Conservation (phyloP, 768 basidiomycete genomes). For the Naematelia aurantialba region DNA sequence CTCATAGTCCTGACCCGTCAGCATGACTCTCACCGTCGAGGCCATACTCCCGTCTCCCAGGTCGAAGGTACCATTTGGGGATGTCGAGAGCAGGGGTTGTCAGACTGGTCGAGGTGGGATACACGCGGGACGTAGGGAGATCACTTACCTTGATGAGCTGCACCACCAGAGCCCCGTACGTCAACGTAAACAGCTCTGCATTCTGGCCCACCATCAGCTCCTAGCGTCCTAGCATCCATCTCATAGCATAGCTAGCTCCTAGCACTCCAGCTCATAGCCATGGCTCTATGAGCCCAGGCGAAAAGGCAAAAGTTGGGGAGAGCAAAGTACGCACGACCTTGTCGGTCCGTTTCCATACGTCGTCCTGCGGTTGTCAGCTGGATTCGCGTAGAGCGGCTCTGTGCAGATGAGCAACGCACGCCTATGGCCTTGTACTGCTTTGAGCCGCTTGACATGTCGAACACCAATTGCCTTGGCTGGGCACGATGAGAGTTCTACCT, state of each 20-base stretch:
- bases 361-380: conserved; percentile 56
- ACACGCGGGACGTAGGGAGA: neutral
- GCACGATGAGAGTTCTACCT: no score
- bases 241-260: no score
- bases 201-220: no score
- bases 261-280: neutral
- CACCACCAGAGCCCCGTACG: conserved; percentile 95
- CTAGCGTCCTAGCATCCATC: no score
- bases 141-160: conserved; percentile 74
- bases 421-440: conserved; percentile 52
- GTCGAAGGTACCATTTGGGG: no score
- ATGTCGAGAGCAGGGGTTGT: neutral
- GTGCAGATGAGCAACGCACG: conserved; percentile 21
- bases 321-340: conserved; percentile 72
- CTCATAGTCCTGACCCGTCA: conserved; percentile 68
- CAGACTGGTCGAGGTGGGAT: no score
- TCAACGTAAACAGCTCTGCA: conserved; percentile 92
- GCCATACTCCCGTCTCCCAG: no score
- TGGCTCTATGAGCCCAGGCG: conserved; percentile 4
- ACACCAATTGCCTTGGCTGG: no score
- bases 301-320: no score
- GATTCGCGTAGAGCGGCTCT: neutral
- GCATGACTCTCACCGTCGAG: neutral
- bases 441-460: conserved; percentile 29
- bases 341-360: conserved; percentile 93